These are phyloP conservation scores for Marasmius oreades DNA, from an alignment of 1,284 basidiomycete species.

Conservation along the genomic window DNA sequence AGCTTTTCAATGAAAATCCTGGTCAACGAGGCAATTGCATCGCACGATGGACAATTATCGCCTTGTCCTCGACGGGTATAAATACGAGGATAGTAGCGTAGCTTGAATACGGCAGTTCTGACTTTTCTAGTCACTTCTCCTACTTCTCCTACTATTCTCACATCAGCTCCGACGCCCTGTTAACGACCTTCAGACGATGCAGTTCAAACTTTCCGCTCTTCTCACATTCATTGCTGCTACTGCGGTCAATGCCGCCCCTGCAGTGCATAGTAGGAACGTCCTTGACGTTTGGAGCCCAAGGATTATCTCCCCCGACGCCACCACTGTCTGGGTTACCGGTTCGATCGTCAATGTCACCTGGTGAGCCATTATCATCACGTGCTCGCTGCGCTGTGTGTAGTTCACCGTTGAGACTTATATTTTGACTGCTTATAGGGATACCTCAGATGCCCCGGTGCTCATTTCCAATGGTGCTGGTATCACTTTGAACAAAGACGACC, in stretches of 20 bases:
- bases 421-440: slow-evolving; percentile 11
- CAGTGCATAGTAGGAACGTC: background rate
- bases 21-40: too few relatives aligned
- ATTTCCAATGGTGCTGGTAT: background rate
- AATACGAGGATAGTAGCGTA: background rate
- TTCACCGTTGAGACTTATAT: background rate
- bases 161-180: background rate
- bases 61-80: background rate
- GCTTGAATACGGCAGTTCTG: background rate
- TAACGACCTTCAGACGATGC: too few relatives aligned
- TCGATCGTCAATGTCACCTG: slow-evolving; percentile 11
- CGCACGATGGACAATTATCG: background rate
- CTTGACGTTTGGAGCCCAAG: slow-evolving; percentile 9
- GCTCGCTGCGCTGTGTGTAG: too few relatives aligned
- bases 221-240: background rate
- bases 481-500: background rate
- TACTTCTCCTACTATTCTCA: background rate
- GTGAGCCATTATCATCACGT: background rate
- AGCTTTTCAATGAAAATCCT: too few relatives aligned
- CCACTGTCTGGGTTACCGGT: slow-evolving; percentile 10
- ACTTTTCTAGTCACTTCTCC: background rate
- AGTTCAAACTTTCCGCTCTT: slow-evolving; percentile 1
- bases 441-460: background rate
- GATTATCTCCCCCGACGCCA: slow-evolving; percentile 9
- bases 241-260: background rate